Percentiles rank a stretch among this genome's conserved stretches.
phyloP scores from a whole-genome alignment of 73 alveolate species.

The Blepharisma stoltei region DNA sequence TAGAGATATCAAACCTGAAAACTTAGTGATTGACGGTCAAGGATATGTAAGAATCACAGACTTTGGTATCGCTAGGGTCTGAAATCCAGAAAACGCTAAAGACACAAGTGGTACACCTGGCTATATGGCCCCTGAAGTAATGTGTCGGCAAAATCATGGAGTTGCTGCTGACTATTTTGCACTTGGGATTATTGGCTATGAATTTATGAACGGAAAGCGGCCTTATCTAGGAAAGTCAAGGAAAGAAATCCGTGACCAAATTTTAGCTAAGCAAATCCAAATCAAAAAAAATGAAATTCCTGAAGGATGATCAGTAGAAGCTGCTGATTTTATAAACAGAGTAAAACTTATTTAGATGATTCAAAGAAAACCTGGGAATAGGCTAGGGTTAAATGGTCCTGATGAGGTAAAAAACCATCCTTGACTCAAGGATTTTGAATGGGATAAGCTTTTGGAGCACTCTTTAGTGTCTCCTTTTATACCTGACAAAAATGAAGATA shows the following conservation, averaged over 20 bases:
- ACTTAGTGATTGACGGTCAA: conserved; percentile 72
- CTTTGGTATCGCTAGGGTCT: conserved; percentile 83
- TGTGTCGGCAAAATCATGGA: conserved; percentile 71
- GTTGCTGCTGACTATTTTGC: conserved; percentile 85
- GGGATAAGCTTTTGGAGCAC: conserved; percentile 60
- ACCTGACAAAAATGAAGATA: conserved; percentile 42
- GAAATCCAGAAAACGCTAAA: conserved; percentile 74
- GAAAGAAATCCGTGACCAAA: conserved; percentile 72
- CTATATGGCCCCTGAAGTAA: conserved; percentile 88
- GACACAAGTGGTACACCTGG: conserved; percentile 92
- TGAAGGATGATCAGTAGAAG: conserved; percentile 91
- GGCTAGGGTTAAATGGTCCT: conserved; percentile 88
- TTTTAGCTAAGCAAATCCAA: conserved; percentile 59
- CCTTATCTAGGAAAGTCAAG: conserved; percentile 85
- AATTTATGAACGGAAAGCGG: conserved; percentile 72
- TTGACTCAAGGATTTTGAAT: conserved; percentile 81
- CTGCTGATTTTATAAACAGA: conserved; percentile 78
- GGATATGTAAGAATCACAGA: conserved; percentile 83
- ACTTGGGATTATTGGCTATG: conserved; percentile 84
- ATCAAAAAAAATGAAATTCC: conserved; percentile 76
- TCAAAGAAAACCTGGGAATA: conserved; percentile 79
- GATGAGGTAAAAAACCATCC: conserved; percentile 78
- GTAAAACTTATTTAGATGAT: conserved; percentile 52
- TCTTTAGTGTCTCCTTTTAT: conserved; percentile 24
- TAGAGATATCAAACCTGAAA: conserved; percentile 94